Evolutionary conservation across 75 land plant species (phyloP).

Genomic region (Cryptomeria japonica): DNA sequence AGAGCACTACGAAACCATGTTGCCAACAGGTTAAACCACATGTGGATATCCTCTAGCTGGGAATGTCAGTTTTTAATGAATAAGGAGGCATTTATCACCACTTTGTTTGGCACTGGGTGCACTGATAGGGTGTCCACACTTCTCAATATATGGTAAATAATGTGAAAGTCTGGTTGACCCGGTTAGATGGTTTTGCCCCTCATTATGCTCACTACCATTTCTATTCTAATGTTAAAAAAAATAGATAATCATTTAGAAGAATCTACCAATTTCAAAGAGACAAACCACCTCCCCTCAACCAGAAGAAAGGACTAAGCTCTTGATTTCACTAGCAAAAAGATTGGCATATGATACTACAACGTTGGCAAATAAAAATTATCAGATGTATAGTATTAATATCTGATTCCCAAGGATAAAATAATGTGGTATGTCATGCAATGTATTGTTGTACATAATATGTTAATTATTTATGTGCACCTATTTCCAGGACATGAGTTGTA

Average conservation of each 20-base stretch:
- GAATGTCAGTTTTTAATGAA: neutral
- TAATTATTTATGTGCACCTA: too few species aligned
- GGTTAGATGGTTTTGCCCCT: neutral
- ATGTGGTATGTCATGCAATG: neutral
- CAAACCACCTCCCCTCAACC: neutral
- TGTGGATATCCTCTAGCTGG: neutral
- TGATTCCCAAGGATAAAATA: neutral
- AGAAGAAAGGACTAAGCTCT: neutral
- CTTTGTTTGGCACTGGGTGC: neutral
- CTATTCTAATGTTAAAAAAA: neutral
- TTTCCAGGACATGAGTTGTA: too few species aligned
- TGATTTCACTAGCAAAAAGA: neutral
- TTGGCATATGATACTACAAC: neutral
- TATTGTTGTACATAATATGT: too few species aligned
- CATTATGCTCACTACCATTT: neutral
- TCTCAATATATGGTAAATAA: neutral
- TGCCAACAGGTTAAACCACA: neutral
- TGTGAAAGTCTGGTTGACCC: neutral
- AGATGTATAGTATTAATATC: neutral
- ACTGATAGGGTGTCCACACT: neutral
- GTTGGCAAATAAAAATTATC: neutral
- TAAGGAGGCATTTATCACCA: neutral
- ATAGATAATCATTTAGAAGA: neutral
- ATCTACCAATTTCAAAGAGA: neutral
- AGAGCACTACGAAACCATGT: neutral